Base-by-base conservation (phyloP, 2,329 filamentous ascomycete genomes). In the Fusarium temperatum region DNA sequence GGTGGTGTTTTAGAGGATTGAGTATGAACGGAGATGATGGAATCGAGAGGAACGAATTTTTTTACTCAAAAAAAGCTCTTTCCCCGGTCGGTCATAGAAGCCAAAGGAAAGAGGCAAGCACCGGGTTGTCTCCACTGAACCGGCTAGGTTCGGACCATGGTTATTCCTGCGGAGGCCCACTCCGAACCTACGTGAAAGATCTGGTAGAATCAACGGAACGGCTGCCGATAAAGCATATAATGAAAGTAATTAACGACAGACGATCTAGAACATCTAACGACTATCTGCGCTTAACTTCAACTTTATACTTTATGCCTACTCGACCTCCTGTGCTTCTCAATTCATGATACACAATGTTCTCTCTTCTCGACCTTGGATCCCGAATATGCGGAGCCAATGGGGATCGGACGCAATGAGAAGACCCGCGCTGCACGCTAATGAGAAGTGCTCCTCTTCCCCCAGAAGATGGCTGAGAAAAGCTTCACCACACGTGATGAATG, bases 71-170 rank as follows among this genome's bases (percentile, higher is more conserved):
- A 82, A 80, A 81, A 79, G 75, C 71, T 75, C 72, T 70, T 63
- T 76, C 75, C 77, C 77, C 71, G 58, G 75, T 74, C 76, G 75
- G 78, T 78, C 82, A 80, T 83, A 82, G 83, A 85, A 85, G 80
- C 82, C 80, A 77, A 83, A 79, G 82, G 83, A 85, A 85, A 79
- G 80, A 81, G 78, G 79, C 79, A 80, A 82, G 77, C 76, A 77
- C 67, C 63, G 66, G 70, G 70, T 67, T 58, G 71, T 74, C 72
- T 70, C 78, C 76, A 79, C 78, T 65, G 13, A 54, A 68, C 73
- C 73, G 75, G 71, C 70, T 80, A 75, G 70, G 66, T 64, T 74
- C 80, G 80, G 80, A 77, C 71, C 72, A 81, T 79, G 66, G 68
- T 79, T 79, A 63, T 74, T 76, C 78, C 78, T 74, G 48, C 55